Evolutionary conservation across 352 stramenopile species (phyloP).

Genomic region (Phytophthora lateralis): DNA sequence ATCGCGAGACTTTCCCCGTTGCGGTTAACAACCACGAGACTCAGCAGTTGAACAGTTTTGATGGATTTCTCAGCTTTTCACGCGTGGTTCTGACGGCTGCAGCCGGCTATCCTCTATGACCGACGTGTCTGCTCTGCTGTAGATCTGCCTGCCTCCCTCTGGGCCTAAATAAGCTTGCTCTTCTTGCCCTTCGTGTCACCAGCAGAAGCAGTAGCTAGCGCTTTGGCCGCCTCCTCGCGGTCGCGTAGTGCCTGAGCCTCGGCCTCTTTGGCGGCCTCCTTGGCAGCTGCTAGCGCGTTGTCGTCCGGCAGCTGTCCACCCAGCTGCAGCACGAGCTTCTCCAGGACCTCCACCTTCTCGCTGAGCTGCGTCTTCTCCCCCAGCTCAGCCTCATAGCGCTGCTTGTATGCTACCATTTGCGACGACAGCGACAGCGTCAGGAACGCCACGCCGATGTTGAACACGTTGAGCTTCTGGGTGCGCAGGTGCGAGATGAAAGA

Average conservation of each 20-base stretch:
- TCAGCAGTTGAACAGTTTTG: constrained; percentile 9
- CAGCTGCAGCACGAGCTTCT: constrained; percentile 68
- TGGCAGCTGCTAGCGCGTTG: constrained; percentile 49
- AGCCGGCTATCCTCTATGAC: constrained; percentile 25
- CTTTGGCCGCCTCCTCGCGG: constrained; percentile 50
- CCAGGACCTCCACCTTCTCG: constrained; percentile 57
- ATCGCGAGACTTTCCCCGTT: not conserved
- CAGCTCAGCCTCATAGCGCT: constrained; percentile 52
- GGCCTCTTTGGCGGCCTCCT: constrained; percentile 51
- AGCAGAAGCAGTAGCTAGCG: constrained; percentile 30
- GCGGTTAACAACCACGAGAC: not conserved
- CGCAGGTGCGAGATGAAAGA: constrained; percentile 81
- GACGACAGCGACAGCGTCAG: constrained; percentile 86
- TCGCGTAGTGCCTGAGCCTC: constrained; percentile 32
- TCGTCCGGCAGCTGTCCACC: constrained; percentile 64
- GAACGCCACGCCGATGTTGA: constrained; percentile 86
- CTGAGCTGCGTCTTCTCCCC: constrained; percentile 48
- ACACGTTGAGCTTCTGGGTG: constrained; percentile 85
- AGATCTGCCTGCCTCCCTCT: constrained; percentile 3
- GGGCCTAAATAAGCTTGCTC: constrained; percentile 70
- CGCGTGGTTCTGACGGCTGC: constrained; percentile 7
- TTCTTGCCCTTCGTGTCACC: constrained; percentile 57
- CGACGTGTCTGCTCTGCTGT: constrained; percentile 3
- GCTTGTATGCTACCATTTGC: constrained; percentile 79
- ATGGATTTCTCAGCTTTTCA: constrained; percentile 10